Evolutionary conservation across 2,329 filamentous ascomycete species (phyloP).

Genomic region (Fusarium duplospermum): DNA sequence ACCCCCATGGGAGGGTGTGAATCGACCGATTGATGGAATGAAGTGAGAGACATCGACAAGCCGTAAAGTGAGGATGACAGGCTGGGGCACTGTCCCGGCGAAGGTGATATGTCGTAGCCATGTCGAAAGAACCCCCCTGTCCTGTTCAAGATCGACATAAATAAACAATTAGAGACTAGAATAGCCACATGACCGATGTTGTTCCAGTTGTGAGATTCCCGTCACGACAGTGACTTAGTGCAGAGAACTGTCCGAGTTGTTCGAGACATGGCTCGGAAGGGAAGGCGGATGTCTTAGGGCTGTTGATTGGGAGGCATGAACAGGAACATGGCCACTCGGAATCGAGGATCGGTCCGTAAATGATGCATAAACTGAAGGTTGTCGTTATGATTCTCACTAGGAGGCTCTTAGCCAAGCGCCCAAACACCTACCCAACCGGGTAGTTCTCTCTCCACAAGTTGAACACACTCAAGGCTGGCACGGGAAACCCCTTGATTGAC

Average conservation of each 20-base stretch:
- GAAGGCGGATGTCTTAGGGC: slow-evolving; percentile 3
- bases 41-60: background rate
- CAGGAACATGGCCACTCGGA: slow-evolving; percentile 23
- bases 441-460: slow-evolving; percentile 12
- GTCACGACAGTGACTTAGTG: background rate
- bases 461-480: slow-evolving; percentile 3
- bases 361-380: slow-evolving; percentile 31
- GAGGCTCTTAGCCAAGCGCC: background rate
- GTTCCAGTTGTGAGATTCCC: background rate
- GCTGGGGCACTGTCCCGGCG: background rate
- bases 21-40: background rate
- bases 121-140: background rate
- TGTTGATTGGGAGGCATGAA: slow-evolving; percentile 17
- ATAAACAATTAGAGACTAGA: background rate
- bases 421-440: slow-evolving; percentile 12
- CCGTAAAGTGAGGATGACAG: slow-evolving; percentile 3
- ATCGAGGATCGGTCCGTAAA: slow-evolving; percentile 16
- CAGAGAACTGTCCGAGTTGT: background rate
- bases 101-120: background rate
- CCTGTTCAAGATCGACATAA: slow-evolving; percentile 25
- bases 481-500: slow-evolving; percentile 8
- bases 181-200: background rate
- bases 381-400: background rate
- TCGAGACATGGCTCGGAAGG: background rate
- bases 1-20: background rate